phyloP scores from a whole-genome alignment of 257 asterid species.

The Penstemon davidsonii region DNA sequence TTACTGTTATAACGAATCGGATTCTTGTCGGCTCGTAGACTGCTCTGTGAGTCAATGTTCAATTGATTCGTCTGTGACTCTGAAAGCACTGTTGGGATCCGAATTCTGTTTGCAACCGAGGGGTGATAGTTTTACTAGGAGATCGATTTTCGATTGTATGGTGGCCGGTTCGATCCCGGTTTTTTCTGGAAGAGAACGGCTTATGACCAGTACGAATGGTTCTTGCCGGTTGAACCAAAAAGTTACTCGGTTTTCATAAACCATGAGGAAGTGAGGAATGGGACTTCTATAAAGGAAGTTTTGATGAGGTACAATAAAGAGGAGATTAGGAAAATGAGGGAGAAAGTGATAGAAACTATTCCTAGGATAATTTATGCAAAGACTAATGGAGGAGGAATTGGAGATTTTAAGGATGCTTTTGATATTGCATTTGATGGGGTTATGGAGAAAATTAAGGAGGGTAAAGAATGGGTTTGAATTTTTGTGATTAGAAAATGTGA shows the following conservation, averaged over 20 bases:
- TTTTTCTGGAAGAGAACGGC: conserved; percentile 67
- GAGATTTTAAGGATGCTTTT: conserved; percentile 70
- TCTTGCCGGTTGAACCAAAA: conserved; percentile 69
- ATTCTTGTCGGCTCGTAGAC: conserved; percentile 52
- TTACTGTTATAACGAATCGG: conserved; percentile 50
- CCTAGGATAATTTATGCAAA: conserved; percentile 66
- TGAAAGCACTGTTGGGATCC: conserved; percentile 51
- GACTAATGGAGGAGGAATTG: conserved; percentile 48
- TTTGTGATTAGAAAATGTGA: conserved; percentile 27
- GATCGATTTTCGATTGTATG: conserved; percentile 78
- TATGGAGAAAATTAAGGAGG: conserved; percentile 72
- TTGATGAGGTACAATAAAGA: conserved; percentile 52
- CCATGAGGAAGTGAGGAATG: conserved; percentile 57
- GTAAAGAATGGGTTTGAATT: conserved; percentile 69
- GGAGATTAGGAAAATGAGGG: conserved; percentile 65
- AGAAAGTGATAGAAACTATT: conserved; percentile 68
- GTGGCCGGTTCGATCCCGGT: conserved; percentile 84
- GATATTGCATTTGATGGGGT: conserved; percentile 85
- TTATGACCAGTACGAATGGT: conserved; percentile 84
- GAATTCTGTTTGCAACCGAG: conserved; percentile 79
- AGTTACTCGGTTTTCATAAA: conserved; percentile 81
- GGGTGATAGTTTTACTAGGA: conserved; percentile 66
- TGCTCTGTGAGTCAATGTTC: conserved; percentile 52
- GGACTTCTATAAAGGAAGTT: conserved; percentile 54
- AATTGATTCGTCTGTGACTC: conserved; percentile 38